A percentile compares a stretch with the other conserved stretches of the same genome.
phyloP scores from a whole-genome alignment of 2,329 filamentous ascomycete genomes.

The Magnaporthales sp. region DNA sequence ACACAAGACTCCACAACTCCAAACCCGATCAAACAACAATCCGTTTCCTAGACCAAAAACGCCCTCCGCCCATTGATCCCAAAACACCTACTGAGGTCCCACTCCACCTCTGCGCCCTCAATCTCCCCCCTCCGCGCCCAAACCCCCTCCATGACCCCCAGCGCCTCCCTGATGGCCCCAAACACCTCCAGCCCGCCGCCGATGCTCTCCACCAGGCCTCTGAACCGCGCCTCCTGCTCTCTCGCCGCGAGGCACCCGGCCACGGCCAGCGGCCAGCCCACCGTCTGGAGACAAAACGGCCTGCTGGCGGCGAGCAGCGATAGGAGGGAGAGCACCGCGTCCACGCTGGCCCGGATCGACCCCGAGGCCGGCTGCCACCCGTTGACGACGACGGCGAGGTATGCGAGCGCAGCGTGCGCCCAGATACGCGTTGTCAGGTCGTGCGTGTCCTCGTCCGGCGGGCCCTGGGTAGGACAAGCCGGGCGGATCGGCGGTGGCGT shows the following conservation, averaged over 20 bases:
- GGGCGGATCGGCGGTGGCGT: background rate
- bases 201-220: slow-evolving; percentile 29
- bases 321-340: slow-evolving; percentile 10
- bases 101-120: slow-evolving; percentile 26
- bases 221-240: slow-evolving; percentile 32
- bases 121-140: slow-evolving; percentile 30
- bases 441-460: slow-evolving; percentile 6
- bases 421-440: slow-evolving; percentile 27
- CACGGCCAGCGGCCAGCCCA: slow-evolving; percentile 26
- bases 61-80: slow-evolving; percentile 13
- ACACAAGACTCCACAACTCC: background rate
- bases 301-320: slow-evolving; percentile 14
- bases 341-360: slow-evolving; percentile 11
- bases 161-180: slow-evolving; percentile 33
- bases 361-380: slow-evolving; percentile 37
- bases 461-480: background rate
- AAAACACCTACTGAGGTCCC: slow-evolving; percentile 35
- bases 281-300: slow-evolving; percentile 19
- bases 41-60: slow-evolving; percentile 14
- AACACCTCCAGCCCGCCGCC: slow-evolving; percentile 32
- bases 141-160: slow-evolving; percentile 36
- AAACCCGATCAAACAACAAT: background rate
- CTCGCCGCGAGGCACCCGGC: slow-evolving; percentile 26
- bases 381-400: slow-evolving; percentile 37
- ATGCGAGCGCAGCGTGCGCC: slow-evolving; percentile 37